A percentile compares a stretch with the other conserved stretches of the same genome.
Conservation (phyloP, 2,329 filamentous ascomycete species). For the Aspergillus amoenus region DNA sequence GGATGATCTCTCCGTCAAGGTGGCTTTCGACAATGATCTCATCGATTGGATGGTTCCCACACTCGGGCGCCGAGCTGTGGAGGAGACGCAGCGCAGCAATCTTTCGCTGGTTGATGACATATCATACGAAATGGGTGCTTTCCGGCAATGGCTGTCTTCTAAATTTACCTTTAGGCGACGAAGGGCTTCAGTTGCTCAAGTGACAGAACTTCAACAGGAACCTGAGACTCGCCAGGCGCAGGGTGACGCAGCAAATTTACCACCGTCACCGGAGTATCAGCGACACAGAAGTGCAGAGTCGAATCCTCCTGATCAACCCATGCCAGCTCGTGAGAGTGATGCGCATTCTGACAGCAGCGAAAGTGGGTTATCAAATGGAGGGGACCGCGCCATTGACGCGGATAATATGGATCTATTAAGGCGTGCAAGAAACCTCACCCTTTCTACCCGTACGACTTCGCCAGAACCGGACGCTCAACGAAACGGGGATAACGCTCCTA, state of each 20-base stretch:
- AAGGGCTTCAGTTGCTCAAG: slow-evolving; percentile 15
- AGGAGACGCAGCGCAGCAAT: slow-evolving; percentile 38
- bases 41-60: slow-evolving; percentile 45
- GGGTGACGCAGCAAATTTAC: slow-evolving; percentile 14
- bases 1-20: slow-evolving; percentile 42
- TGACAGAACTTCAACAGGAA: slow-evolving; percentile 16
- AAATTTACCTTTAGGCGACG: slow-evolving; percentile 27
- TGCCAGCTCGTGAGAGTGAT: slow-evolving; percentile 14
- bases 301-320: slow-evolving; percentile 14
- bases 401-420: slow-evolving; percentile 34
- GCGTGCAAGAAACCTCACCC: slow-evolving; percentile 20
- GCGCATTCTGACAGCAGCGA: slow-evolving; percentile 19
- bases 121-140: slow-evolving; percentile 32
- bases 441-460: slow-evolving; percentile 13
- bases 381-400: slow-evolving; percentile 39
- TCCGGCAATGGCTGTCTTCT: slow-evolving; percentile 34
- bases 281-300: slow-evolving; percentile 14
- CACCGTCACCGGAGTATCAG: slow-evolving; percentile 12
- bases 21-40: slow-evolving; percentile 44
- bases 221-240: slow-evolving; percentile 32
- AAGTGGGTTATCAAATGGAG: slow-evolving; percentile 31
- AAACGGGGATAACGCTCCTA: slow-evolving; percentile 7
- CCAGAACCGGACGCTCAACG: slow-evolving; percentile 13
- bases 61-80: slow-evolving; percentile 40
- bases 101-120: slow-evolving; percentile 39